These are phyloP conservation scores for Entomortierella parvispora DNA, from an alignment of 192 early-diverging fungal genomes.

Conservation along the genomic window DNA sequence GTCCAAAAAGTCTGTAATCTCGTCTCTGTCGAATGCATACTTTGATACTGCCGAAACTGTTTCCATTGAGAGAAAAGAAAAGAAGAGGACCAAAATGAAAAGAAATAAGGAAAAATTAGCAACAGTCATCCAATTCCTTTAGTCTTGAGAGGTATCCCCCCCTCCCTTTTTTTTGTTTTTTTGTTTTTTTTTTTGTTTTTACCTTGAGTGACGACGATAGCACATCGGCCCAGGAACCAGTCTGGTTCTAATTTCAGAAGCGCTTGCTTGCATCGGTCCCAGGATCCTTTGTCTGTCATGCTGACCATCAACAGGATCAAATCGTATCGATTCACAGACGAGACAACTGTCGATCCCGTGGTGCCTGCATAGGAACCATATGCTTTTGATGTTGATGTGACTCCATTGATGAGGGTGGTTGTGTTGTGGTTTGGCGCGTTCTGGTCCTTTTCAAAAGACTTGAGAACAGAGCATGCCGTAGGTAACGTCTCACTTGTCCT, in stretches of 20 bases:
- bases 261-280: slow-evolving; percentile 23
- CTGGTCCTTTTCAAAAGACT: neutral
- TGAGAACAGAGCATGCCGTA: neutral
- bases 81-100: neutral
- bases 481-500: slow-evolving; percentile 35
- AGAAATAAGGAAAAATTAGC: neutral
- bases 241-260: slow-evolving; percentile 24
- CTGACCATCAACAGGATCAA: slow-evolving; percentile 43
- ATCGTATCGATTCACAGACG: slow-evolving; percentile 27
- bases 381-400: neutral
- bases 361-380: neutral
- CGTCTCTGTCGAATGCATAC: slow-evolving; percentile 49
- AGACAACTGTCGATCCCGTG: neutral
- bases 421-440: neutral
- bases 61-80: slow-evolving; percentile 10
- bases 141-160: too few relatives aligned
- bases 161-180: too few relatives aligned
- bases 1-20: slow-evolving; percentile 21
- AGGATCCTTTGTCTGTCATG: slow-evolving; percentile 30
- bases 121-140: too few relatives aligned
- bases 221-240: slow-evolving; percentile 42
- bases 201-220: slow-evolving; percentile 44
- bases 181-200: neutral
- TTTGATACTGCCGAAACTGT: slow-evolving; percentile 21
- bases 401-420: neutral